Evolutionary conservation across 1,139 yeast genomes (phyloP), one percentile per base, ranked within the genome.

Genomic region (Pichia sp.): DNA sequence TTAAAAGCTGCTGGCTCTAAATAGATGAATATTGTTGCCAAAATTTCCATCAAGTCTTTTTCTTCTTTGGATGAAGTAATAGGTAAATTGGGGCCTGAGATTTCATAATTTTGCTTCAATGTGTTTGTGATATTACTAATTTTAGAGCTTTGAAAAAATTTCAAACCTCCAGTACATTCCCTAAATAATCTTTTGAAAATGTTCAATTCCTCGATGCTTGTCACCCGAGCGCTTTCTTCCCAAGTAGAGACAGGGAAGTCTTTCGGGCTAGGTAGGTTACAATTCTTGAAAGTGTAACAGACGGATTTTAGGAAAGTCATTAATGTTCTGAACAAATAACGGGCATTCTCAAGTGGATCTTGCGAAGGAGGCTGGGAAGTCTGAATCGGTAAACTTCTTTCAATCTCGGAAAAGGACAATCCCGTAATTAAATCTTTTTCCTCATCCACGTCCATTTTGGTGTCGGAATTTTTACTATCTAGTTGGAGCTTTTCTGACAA

Each of bases 1-100:
- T 87, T 90, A 63, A 94, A 94, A 1, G 97, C 85, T 1, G 97
- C 92, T 27, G 96, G 94, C 58, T 94, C 99, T 46, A 94, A 76
- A 60, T 88, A 95, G 56, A 88, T 86, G 63, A 87, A 94, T 54
- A 92, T 86, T 2, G 95, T 85, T 0, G 97, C 97, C 61, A 94
- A 81, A 2, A 90, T 84, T 61, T 94, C 98, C 95, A 92, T 88
- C 49, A 90, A 70, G 55, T 94, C 98, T 55, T 92, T 88, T 51
- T 90, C 97, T 58, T 90, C 97, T 54, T 87, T 88, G 1, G 95
- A 81, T 1, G 95, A 85, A 3, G 90, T 80, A 5, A 85, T 84
- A 4, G 95, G 95, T 41, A 85, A 66, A 50, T 82, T 84, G 5
- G 95, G 90, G 3, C 88, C 88, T 27, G 85, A 79, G 33, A 83